Percentiles rank a stretch among this genome's conserved stretches.
Conservation (phyloP, 2,329 filamentous ascomycete genomes). For the Colletotrichum gigasporum region DNA sequence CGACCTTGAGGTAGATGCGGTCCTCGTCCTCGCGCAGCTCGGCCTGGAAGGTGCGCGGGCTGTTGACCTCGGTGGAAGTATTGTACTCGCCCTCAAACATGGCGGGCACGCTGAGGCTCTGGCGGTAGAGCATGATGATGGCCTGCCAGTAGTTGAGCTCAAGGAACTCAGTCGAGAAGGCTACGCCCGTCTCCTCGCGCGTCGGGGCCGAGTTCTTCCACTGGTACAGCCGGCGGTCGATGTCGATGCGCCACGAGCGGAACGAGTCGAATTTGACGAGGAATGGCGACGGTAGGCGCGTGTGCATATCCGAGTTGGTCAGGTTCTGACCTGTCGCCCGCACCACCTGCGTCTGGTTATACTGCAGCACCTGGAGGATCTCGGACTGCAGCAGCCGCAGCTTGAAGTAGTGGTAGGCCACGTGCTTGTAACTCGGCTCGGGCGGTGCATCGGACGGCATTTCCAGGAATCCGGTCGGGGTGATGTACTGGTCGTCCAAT, state of each 20-base stretch:
- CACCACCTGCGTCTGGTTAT: slow-evolving; percentile 86
- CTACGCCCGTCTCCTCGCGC: slow-evolving; percentile 82
- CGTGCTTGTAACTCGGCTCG: slow-evolving; percentile 86
- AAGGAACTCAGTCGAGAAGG: slow-evolving; percentile 88
- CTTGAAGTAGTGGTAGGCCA: slow-evolving; percentile 92
- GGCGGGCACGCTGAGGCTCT: slow-evolving; percentile 86
- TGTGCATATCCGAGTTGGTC: slow-evolving; percentile 78
- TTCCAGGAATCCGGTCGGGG: slow-evolving; percentile 75
- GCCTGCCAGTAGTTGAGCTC: slow-evolving; percentile 99
- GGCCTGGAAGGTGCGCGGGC: slow-evolving; percentile 67
- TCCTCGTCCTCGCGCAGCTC: slow-evolving; percentile 86
- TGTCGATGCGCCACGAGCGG: slow-evolving; percentile 86
- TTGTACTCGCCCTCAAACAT: slow-evolving; percentile 84
- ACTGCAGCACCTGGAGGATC: slow-evolving; percentile 92
- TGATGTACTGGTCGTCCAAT: slow-evolving; percentile 89
- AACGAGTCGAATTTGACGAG: slow-evolving; percentile 86
- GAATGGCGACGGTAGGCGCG: slow-evolving; percentile 84
- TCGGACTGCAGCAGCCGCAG: slow-evolving; percentile 91
- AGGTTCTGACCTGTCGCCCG: slow-evolving; percentile 71
- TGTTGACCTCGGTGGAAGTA: slow-evolving; percentile 71
- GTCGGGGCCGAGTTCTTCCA: slow-evolving; percentile 89
- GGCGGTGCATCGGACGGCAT: slow-evolving; percentile 62
- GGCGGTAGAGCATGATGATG: slow-evolving; percentile 93
- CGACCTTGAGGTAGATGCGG: slow-evolving; percentile 91
- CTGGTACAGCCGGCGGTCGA: slow-evolving; percentile 82